Conservation (phyloP, 2,329 filamentous ascomycete species). For the Neonectria ditissima region DNA sequence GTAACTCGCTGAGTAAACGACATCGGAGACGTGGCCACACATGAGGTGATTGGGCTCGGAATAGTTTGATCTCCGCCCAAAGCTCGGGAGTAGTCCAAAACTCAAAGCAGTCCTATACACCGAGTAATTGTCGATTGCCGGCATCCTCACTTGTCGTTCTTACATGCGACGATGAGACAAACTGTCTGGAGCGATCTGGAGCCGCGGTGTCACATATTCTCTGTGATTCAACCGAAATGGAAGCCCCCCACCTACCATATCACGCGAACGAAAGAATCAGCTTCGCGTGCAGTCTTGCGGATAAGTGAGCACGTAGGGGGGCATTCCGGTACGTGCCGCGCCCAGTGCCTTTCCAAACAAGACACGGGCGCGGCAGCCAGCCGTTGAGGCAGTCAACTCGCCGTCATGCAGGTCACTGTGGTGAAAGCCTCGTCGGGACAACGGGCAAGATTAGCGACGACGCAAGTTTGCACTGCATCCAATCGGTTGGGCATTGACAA, state of each 20-base stretch:
- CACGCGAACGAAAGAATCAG: slow-evolving; percentile 5
- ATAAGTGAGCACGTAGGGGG: neutral
- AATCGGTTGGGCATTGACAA: slow-evolving; percentile 42
- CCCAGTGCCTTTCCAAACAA: neutral
- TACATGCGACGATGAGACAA: slow-evolving; percentile 5
- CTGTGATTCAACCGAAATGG: neutral
- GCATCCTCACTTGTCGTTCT: neutral
- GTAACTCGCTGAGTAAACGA: slow-evolving; percentile 9
- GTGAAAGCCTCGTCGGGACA: slow-evolving; percentile 33
- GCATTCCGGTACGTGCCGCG: slow-evolving; percentile 8
- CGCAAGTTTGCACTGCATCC: slow-evolving; percentile 35
- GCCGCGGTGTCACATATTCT: slow-evolving; percentile 5
- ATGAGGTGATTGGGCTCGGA: slow-evolving; percentile 11
- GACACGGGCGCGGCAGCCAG: slow-evolving; percentile 30
- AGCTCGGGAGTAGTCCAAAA: slow-evolving; percentile 4
- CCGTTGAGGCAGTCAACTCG: slow-evolving; percentile 34
- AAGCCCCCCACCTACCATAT: neutral
- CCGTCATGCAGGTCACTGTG: slow-evolving; percentile 41
- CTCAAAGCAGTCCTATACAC: neutral
- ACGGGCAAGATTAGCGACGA: slow-evolving; percentile 44
- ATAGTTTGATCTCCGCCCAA: slow-evolving; percentile 17
- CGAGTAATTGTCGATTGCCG: neutral
- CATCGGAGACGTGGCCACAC: slow-evolving; percentile 1
- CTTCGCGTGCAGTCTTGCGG: neutral
- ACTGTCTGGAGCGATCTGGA: slow-evolving; percentile 12